Percentiles rank a stretch among this genome's conserved stretches.
phyloP scores from a whole-genome alignment of 768 basidiomycete genomes.

The Leccinum variicolor region DNA sequence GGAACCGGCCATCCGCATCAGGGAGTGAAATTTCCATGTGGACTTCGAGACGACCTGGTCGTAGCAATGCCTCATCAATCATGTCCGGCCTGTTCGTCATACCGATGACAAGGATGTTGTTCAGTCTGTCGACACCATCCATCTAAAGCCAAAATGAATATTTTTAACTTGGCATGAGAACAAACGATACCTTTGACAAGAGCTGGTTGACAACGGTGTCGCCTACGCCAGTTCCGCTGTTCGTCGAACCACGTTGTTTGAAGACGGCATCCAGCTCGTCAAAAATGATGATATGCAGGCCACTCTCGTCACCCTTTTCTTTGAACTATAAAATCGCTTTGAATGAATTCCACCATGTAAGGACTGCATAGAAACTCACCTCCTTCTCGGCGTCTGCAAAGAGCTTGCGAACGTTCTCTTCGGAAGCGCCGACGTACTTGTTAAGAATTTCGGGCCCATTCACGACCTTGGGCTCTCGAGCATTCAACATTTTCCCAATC shows the following conservation, averaged over 20 bases:
- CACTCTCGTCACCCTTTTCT: conserved; percentile 95
- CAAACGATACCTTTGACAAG: conserved; percentile 75
- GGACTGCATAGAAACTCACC: conserved; percentile 37
- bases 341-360: not conserved
- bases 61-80: conserved; percentile 97
- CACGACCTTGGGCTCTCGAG: conserved; percentile 95
- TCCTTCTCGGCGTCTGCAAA: conserved; percentile 99
- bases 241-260: conserved; percentile 95
- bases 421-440: conserved; percentile 95
- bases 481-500: conserved; percentile 99
- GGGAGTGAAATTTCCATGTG: conserved; percentile 99
- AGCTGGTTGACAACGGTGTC: conserved; percentile 99
- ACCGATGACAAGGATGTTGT: conserved; percentile 98
- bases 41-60: conserved; percentile 97
- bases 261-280: conserved; percentile 98
- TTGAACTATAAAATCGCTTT: conserved; percentile 66
- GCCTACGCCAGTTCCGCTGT: conserved; percentile 93
- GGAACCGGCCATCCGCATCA: conserved; percentile 86
- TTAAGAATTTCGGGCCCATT: conserved; percentile 97
- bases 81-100: conserved; percentile 99
- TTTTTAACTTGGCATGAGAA: not conserved
- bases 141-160: conserved; percentile 52
- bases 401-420: conserved; percentile 96
- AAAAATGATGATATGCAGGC: conserved; percentile 98
- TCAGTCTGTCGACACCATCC: conserved; percentile 98